These are phyloP conservation scores for Meira nashicola DNA, from an alignment of 1,284 basidiomycete species.

Conservation along the genomic window DNA sequence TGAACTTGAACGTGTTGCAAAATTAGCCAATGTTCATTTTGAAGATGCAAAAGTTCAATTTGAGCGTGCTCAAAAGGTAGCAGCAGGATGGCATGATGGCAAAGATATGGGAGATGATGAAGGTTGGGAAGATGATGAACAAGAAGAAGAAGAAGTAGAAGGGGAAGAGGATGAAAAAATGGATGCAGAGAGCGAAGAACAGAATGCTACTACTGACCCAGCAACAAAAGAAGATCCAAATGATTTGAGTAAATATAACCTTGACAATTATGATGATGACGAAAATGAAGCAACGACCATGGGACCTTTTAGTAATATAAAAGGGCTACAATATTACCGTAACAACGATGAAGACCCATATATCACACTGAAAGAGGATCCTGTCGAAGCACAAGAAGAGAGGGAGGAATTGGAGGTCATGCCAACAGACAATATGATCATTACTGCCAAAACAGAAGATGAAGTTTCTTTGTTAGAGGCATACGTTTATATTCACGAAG, in stretches of 20 bases:
- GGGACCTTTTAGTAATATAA: slow-evolving; percentile 93
- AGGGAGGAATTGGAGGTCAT: slow-evolving; percentile 83
- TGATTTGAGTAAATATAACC: slow-evolving; percentile 82
- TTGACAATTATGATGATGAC: slow-evolving; percentile 91
- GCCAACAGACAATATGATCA: slow-evolving; percentile 85
- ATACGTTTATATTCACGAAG: slow-evolving; percentile 42
- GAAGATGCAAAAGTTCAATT: slow-evolving; percentile 81
- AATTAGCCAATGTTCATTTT: slow-evolving; percentile 78
- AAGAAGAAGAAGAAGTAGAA: slow-evolving; percentile 36
- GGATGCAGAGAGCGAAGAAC: slow-evolving; percentile 54
- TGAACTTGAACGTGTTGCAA: slow-evolving; percentile 83
- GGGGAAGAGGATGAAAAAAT: slow-evolving; percentile 59
- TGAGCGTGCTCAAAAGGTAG: slow-evolving; percentile 56
- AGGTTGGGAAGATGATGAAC: slow-evolving; percentile 23
- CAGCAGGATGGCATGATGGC: slow-evolving; percentile 26
- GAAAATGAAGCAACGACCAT: slow-evolving; percentile 56
- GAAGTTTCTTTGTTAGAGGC: slow-evolving; percentile 87
- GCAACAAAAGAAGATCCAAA: slow-evolving; percentile 58
- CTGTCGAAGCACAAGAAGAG: slow-evolving; percentile 73
- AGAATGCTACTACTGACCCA: slow-evolving; percentile 53
- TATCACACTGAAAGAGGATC: slow-evolving; percentile 78
- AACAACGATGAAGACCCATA: slow-evolving; percentile 94
- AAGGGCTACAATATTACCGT: slow-evolving; percentile 84
- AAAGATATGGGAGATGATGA: slow-evolving; percentile 28
- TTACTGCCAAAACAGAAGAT: slow-evolving; percentile 91